Evolutionary conservation across 768 basidiomycete genomes (phyloP).

Genomic region (Hemileccinum impolitum): DNA sequence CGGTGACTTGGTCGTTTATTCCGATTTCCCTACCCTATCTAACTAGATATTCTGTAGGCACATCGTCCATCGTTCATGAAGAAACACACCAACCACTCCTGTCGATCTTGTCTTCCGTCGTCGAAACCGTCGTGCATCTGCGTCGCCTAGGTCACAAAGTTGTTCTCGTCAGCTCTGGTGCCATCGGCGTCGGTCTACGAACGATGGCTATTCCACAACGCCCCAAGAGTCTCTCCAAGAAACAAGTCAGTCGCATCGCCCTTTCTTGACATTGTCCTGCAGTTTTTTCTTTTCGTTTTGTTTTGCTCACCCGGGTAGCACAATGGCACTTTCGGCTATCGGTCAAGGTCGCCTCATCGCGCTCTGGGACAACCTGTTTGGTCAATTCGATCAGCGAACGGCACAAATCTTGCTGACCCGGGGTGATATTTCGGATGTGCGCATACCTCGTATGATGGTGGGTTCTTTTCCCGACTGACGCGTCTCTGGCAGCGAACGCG

Average conservation of each 20-base stretch:
- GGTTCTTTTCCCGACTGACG: background rate
- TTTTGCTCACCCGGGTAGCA: conserved; percentile 20
- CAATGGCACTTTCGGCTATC: conserved; percentile 90
- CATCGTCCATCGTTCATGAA: conserved; percentile 96
- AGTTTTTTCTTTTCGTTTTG: background rate
- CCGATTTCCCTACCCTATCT: conserved; percentile 1
- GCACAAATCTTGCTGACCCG: conserved; percentile 93
- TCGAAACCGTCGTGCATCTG: conserved; percentile 84
- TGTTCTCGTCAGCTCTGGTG: conserved; percentile 93
- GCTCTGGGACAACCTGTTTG: conserved; percentile 95
- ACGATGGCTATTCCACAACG: conserved; percentile 80
- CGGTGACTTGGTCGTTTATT: conserved; percentile 42
- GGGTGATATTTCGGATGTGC: conserved; percentile 95
- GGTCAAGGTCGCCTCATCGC: conserved; percentile 96
- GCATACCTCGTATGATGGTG: conserved; percentile 1
- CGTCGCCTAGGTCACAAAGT: conserved; percentile 85
- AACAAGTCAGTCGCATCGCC: conserved; percentile 63
- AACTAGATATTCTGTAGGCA: conserved; percentile 43
- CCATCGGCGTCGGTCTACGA: conserved; percentile 94
- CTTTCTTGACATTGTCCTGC: background rate
- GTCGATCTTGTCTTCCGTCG: conserved; percentile 86
- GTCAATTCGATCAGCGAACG: conserved; percentile 90
- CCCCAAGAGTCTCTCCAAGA: conserved; percentile 84
- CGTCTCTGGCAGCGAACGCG: conserved; percentile 67
- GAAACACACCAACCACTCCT: conserved; percentile 89